These are phyloP conservation scores for Fusarium sp. DNA, from an alignment of 2,329 filamentous ascomycete genomes.

Conservation along the genomic window DNA sequence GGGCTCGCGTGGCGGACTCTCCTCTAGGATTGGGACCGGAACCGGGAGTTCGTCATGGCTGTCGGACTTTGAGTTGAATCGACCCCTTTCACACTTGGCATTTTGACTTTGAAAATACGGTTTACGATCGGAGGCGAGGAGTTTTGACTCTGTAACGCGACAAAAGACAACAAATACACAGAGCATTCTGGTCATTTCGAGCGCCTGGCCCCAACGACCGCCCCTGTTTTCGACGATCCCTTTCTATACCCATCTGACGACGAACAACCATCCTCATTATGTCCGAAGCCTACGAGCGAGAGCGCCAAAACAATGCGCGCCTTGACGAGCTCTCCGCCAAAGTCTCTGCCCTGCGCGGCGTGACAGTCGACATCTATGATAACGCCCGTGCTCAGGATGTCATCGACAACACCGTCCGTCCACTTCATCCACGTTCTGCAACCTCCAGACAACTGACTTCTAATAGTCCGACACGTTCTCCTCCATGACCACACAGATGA, in stretches of 20 bases:
- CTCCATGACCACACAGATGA: constrained; percentile 84
- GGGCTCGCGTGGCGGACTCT: constrained; percentile 32
- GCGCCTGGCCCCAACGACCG: not conserved
- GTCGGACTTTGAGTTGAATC: constrained; percentile 20
- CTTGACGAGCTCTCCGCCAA: constrained; percentile 92
- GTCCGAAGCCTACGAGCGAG: constrained; percentile 84
- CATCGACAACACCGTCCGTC: constrained; percentile 85
- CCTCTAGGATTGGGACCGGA: not conserved
- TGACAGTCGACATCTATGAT: constrained; percentile 98
- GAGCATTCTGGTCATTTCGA: not conserved
- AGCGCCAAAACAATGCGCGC: constrained; percentile 94
- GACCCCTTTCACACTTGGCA: constrained; percentile 38
- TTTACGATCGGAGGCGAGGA: not conserved
- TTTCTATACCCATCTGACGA: not conserved
- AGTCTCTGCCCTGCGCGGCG: constrained; percentile 90
- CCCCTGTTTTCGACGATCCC: constrained; percentile 18
- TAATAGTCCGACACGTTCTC: constrained; percentile 89
- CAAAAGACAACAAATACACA: constrained; percentile 7
- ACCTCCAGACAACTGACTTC: constrained; percentile 22
- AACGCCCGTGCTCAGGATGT: constrained; percentile 90
- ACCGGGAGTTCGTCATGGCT: constrained; percentile 35
- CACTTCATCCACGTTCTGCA: not conserved
- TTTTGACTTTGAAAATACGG: constrained; percentile 7
- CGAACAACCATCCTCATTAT: constrained; percentile 58
- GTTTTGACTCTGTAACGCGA: not conserved